Percentiles rank a stretch among this genome's conserved stretches.
phyloP scores from a whole-genome alignment of 306 rosid genomes.

The Gastrolobium bilobum region DNA sequence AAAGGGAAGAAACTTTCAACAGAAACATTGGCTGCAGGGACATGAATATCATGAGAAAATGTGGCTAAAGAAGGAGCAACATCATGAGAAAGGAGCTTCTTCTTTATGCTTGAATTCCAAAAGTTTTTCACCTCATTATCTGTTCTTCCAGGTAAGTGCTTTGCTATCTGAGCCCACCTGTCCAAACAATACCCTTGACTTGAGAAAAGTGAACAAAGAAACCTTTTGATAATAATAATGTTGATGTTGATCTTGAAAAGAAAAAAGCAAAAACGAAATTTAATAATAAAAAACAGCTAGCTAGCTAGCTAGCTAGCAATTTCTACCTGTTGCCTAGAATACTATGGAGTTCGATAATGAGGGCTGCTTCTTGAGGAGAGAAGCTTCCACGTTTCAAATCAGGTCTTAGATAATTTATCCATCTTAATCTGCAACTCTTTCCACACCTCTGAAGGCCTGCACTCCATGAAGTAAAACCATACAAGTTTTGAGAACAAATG shows the following conservation, averaged over 20 bases:
- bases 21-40: slow-evolving; percentile 43
- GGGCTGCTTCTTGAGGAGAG: slow-evolving; percentile 92
- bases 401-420: slow-evolving; percentile 97
- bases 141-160: slow-evolving; percentile 98
- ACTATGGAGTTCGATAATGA: slow-evolving; percentile 89
- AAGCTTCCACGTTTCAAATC: slow-evolving; percentile 97
- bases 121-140: slow-evolving; percentile 98
- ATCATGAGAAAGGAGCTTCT: slow-evolving; percentile 81
- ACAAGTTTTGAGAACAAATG: background rate
- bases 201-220: slow-evolving; percentile 17
- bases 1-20: slow-evolving; percentile 68
- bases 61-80: slow-evolving; percentile 59
- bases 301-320: background rate
- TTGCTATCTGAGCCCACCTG: slow-evolving; percentile 99
- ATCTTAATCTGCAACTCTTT: slow-evolving; percentile 93
- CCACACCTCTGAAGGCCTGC: slow-evolving; percentile 91
- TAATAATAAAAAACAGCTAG: background rate
- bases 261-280: background rate
- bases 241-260: background rate
- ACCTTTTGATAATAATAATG: background rate
- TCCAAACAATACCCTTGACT: background rate
- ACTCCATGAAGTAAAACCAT: background rate
- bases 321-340: slow-evolving; percentile 93
- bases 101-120: slow-evolving; percentile 98
- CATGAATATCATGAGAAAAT: slow-evolving; percentile 65